Evolutionary conservation across 1,139 yeast genomes (phyloP).

Genomic region (Schizosaccharomyces versatilis): DNA sequence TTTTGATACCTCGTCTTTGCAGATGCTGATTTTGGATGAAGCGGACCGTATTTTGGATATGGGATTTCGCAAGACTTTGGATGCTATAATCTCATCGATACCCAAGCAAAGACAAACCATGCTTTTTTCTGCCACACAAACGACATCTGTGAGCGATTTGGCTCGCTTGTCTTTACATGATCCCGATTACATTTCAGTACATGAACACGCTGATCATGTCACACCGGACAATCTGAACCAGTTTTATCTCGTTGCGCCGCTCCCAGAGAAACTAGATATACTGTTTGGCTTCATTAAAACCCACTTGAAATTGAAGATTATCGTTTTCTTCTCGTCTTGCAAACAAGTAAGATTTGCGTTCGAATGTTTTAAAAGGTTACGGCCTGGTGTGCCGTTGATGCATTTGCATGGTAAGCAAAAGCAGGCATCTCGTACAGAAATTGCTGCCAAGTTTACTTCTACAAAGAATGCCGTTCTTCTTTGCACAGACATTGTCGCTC

Average conservation of each 20-base stretch:
- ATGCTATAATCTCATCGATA: conserved; percentile 59
- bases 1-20: conserved; percentile 56
- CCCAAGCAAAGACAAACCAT: conserved; percentile 70
- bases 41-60: conserved; percentile 91
- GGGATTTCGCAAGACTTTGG: conserved; percentile 84
- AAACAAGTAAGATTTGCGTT: conserved; percentile 88
- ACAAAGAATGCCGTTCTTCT: conserved; percentile 75
- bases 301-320: conserved; percentile 62
- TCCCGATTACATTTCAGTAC: conserved; percentile 43
- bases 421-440: conserved; percentile 79
- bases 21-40: conserved; percentile 72
- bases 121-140: conserved; percentile 81
- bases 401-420: conserved; percentile 90
- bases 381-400: conserved; percentile 85
- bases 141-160: conserved; percentile 44
- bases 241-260: conserved; percentile 45
- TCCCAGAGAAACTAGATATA: conserved; percentile 65
- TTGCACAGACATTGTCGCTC: conserved; percentile 91
- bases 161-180: conserved; percentile 62
- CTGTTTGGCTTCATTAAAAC: conserved; percentile 78
- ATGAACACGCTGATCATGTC: conserved; percentile 29
- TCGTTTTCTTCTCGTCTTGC: conserved; percentile 78
- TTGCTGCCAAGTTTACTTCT: conserved; percentile 62
- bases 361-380: conserved; percentile 73
- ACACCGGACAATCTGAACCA: conserved; percentile 78